Evolutionary conservation across 495 filamentous ascomycete species (phyloP), one percentile per base, ranked within the genome.

Genomic region (Hypoxylon crocopeplum): DNA sequence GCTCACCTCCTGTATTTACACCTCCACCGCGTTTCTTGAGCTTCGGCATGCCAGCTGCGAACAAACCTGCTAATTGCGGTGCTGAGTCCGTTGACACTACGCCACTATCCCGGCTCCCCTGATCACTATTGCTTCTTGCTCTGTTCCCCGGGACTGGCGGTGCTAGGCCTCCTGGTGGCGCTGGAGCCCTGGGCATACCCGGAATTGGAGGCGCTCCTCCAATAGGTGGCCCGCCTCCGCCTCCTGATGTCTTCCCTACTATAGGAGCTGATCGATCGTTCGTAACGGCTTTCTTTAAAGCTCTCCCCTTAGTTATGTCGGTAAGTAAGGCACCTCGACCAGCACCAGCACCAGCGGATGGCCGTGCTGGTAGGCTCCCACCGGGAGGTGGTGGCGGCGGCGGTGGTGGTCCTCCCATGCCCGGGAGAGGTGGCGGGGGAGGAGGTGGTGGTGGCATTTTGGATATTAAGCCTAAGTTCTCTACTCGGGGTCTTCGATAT

Each of bases 11-110:
- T 10, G 94, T 97, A 72, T 96, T 86, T 48, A 98, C 79, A 16
- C 93, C 94, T 20, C 89, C 92, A 25, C 82, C 84, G 8, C 90
- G 86, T 75, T 92, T 97, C 71, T 88, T 87, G 59, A 98, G 68
- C 75, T 97, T 98, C 2, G 94, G 94, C 81, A 98, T 98, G 24
- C 93, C 95, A 24, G 92, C 92, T 7, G 91, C 92, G 67, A 98
- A 96, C 20, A 98, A 73, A 3, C 95, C 94, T 7, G 79, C 93
- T 27, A 98, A 71, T 69, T 98, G 94, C 22, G 92, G 90, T 13
- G 91, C 84, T 17, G 86, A 74, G 20, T 84, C 80, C 27, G 78
- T 70, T 13, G 68, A 21, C 7, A 72, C 75, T 3, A 70, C 65
- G 10, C 36, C 41, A 19, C 68, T 75, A 44, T 75, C 80, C 41